Evolutionary conservation across 2,329 filamentous ascomycete species (phyloP), one percentile per base, ranked within the genome.

Genomic region (Nothophaeocryptopus gaeumannii): DNA sequence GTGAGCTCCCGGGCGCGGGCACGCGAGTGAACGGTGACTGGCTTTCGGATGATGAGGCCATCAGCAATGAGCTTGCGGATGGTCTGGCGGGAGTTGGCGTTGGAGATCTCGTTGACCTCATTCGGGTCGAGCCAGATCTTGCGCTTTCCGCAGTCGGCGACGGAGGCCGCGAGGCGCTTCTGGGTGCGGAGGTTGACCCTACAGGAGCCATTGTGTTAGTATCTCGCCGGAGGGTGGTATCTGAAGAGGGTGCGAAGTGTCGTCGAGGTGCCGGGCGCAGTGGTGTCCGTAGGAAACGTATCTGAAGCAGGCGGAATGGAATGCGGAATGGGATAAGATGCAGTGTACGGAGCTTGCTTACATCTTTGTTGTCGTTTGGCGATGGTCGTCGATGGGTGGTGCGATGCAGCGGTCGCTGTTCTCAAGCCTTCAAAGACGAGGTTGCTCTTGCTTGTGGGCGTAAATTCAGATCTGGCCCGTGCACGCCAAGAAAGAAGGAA

Each of bases 81-180:
- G 69, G 92, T 96, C 83, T 97, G 92, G 73, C 93, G 92, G 72
- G 92, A 97, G 88, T 99, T 99, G 86, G 93, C 93, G 79, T 96
- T 97, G 82, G 88, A 90, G 82, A 99, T 99, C 81, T 99, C 93
- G 83, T 80, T 93, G 80, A 91, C 85, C 83, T 99, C 93, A 78
- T 95, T 97, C 78, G 93, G 93, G 80, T 99, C 93, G 76, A 99
- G 91, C 93, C 93, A 99, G 81, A 99, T 95, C 89, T 99, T 99
- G 86, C 92, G 89, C 88, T 99, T 86, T 77, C 93, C 93, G 82
- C 89, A 95, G 84, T 90, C 90, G 77, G 96, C 89, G 78, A 99
- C 93, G 79, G 92, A 88, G 74, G 93, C 89, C 77, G 93, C 93
- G 73, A 99, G 91, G 82, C 95, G 92, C 88, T 99, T 99, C 86